Conservation (phyloP, 495 filamentous ascomycete species). For the Daldinia grandis region DNA sequence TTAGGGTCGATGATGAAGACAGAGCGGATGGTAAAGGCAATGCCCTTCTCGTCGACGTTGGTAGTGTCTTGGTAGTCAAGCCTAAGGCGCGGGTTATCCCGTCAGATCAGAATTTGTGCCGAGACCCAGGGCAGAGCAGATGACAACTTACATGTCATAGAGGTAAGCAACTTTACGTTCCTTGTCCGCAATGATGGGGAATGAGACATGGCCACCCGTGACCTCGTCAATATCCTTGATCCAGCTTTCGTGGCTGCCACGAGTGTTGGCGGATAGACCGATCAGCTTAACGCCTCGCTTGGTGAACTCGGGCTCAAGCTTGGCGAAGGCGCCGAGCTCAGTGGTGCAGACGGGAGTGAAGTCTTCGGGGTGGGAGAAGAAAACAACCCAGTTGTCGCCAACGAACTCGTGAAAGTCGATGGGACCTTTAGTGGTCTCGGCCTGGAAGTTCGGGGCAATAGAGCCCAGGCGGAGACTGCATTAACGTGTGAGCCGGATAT, state of each 20-base stretch:
- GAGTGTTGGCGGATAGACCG: constrained; percentile 86
- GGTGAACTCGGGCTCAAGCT: constrained; percentile 95
- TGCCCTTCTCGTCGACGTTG: constrained; percentile 95
- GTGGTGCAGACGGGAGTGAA: constrained; percentile 98
- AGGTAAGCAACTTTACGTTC: constrained; percentile 87
- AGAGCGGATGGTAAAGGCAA: constrained; percentile 97
- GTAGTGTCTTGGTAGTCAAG: constrained; percentile 78
- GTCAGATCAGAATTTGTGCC: constrained; percentile 8
- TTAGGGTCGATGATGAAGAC: constrained; percentile 99
- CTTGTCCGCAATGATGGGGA: constrained; percentile 99
- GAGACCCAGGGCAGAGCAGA: not conserved
- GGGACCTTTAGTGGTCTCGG: constrained; percentile 86
- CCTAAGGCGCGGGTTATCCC: constrained; percentile 53
- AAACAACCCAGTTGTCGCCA: constrained; percentile 90
- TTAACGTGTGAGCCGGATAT: constrained; percentile 10
- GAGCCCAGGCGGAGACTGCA: constrained; percentile 84
- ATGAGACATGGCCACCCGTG: constrained; percentile 77
- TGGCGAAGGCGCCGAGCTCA: constrained; percentile 96
- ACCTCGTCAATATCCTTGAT: constrained; percentile 98
- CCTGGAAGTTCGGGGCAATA: constrained; percentile 91
- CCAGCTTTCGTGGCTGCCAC: constrained; percentile 74
- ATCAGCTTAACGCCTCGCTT: constrained; percentile 96
- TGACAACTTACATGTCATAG: constrained; percentile 87
- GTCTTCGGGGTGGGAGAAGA: constrained; percentile 98
- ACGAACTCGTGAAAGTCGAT: constrained; percentile 99